Conservation (phyloP, 1,284 basidiomycete genomes). For the Cryptococcus hybrid region DNA sequence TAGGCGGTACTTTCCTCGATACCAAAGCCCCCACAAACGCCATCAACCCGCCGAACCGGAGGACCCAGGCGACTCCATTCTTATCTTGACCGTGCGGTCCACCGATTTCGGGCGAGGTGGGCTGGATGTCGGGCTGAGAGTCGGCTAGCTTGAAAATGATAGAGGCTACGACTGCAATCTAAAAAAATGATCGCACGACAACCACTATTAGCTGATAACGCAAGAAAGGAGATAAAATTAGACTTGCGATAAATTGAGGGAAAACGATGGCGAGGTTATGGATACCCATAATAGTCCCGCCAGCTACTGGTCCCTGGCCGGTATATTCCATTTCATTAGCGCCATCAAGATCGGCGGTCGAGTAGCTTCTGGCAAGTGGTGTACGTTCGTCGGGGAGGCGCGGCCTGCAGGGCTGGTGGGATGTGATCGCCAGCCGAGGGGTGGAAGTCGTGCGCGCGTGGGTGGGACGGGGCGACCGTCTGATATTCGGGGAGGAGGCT, state of each 20-base stretch:
- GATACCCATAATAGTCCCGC: slow-evolving; percentile 93
- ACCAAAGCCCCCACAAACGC: slow-evolving; percentile 72
- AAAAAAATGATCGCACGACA: background rate
- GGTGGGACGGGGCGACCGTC: slow-evolving; percentile 39
- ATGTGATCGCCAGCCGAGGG: slow-evolving; percentile 25
- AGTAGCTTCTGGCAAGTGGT: slow-evolving; percentile 64
- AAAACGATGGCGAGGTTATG: slow-evolving; percentile 93
- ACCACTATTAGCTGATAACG: background rate
- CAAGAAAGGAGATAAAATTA: background rate
- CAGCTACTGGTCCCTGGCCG: slow-evolving; percentile 63
- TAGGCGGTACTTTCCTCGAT: slow-evolving; percentile 76
- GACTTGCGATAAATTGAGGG: slow-evolving; percentile 82
- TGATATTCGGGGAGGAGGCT: slow-evolving; percentile 4
- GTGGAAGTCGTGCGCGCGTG: slow-evolving; percentile 56
- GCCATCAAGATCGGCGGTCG: slow-evolving; percentile 55
- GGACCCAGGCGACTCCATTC: slow-evolving; percentile 87
- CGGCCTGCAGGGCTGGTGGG: slow-evolving; percentile 25
- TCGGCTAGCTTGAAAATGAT: slow-evolving; percentile 82
- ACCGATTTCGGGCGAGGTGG: slow-evolving; percentile 42
- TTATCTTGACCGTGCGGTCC: slow-evolving; percentile 59
- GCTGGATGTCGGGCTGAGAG: slow-evolving; percentile 40
- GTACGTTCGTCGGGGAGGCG: slow-evolving; percentile 55
- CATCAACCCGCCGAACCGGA: slow-evolving; percentile 85
- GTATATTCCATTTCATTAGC: slow-evolving; percentile 52
- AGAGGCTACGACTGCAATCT: slow-evolving; percentile 87